These are phyloP conservation scores for Paspalum vaginatum DNA, from an alignment of 176 grass and related monocot species.

Conservation along the genomic window DNA sequence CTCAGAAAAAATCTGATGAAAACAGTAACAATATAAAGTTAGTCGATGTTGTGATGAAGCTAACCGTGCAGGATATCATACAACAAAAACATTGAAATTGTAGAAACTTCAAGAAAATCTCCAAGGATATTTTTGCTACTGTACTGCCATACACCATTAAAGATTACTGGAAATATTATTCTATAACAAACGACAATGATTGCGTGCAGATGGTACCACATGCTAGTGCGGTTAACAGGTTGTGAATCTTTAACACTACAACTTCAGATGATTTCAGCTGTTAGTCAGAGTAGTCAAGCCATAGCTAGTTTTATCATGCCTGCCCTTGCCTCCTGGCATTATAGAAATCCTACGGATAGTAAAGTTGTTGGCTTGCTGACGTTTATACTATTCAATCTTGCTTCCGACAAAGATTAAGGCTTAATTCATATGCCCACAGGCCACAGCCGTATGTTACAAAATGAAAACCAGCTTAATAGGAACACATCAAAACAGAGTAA, in stretches of 20 bases:
- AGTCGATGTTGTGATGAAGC: not conserved
- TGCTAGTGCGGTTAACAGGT: not conserved
- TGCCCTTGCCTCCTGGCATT: not conserved
- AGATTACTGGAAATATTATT: not conserved
- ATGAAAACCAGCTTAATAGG: not conserved
- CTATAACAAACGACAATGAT: not conserved
- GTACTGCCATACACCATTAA: not conserved
- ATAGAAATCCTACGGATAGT: not conserved
- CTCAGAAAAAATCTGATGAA: conserved; percentile 51
- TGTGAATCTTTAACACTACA: too few species aligned
- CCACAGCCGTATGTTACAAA: not conserved
- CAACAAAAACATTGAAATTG: not conserved
- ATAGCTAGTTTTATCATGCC: not conserved
- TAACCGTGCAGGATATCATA: not conserved
- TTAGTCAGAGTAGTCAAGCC: too few species aligned
- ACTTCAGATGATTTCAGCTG: too few species aligned
- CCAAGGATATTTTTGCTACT: not conserved
- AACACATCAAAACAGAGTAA: not conserved
- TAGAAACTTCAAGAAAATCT: not conserved
- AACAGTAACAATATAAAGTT: not conserved
- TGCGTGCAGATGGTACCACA: too few species aligned
- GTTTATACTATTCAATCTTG: not conserved
- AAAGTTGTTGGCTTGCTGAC: not conserved
- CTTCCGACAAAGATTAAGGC: not conserved
- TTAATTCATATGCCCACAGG: not conserved